phyloP scores from a whole-genome alignment of 192 early-diverging fungal species.

The Linnemannia zychae region DNA sequence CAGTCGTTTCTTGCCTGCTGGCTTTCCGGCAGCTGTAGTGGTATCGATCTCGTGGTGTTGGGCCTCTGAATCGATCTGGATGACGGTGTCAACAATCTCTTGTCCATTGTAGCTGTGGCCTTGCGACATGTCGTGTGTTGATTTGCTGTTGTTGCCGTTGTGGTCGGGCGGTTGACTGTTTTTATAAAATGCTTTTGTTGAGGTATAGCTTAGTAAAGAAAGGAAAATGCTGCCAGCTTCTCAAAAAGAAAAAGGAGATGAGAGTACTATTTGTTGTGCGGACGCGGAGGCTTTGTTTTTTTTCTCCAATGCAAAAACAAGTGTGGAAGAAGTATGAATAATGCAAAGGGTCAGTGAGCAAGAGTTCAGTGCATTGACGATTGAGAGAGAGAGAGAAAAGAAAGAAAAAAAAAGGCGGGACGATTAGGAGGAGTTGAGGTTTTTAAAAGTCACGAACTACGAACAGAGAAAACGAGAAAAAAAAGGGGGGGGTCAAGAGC shows the following conservation, averaged over 20 bases:
- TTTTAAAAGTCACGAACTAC: background rate
- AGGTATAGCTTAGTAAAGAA: background rate
- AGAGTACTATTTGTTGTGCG: background rate
- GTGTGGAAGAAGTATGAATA: too few species aligned
- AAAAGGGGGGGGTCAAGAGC: background rate
- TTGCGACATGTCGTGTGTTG: background rate
- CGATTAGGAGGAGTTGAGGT: background rate
- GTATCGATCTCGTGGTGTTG: background rate
- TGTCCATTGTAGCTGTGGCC: background rate
- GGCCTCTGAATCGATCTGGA: constrained; percentile 12
- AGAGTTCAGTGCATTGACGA: background rate
- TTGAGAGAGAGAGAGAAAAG: background rate
- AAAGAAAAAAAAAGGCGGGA: background rate
- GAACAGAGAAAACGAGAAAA: background rate
- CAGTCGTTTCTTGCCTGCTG: constrained; percentile 16
- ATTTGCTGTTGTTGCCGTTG: background rate
- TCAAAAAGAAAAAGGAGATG: background rate
- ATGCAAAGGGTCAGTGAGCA: background rate
- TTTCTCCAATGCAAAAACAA: background rate
- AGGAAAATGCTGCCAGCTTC: background rate
- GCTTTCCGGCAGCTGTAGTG: background rate
- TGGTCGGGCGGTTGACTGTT: background rate
- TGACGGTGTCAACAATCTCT: background rate
- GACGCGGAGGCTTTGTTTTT: background rate
- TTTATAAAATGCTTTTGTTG: background rate